phyloP scores from a whole-genome alignment of 192 early-diverging fungal genomes.

The Coemansia sp. region DNA sequence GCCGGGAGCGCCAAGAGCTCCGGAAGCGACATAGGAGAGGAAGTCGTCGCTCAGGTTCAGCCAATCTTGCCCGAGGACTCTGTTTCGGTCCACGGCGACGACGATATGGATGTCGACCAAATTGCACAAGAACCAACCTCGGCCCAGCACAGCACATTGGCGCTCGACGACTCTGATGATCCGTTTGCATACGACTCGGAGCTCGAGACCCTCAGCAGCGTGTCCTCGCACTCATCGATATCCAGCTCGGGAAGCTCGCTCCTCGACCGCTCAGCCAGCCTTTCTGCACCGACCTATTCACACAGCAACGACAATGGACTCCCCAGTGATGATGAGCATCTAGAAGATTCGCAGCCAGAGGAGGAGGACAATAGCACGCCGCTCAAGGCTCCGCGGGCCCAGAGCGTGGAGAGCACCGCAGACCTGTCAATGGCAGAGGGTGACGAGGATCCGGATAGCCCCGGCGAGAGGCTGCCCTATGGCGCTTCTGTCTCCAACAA shows the following conservation, averaged over 20 bases:
- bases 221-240: conserved; percentile 49
- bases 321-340: not conserved
- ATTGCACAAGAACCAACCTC: not conserved
- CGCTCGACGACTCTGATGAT: conserved; percentile 27
- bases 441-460: not conserved
- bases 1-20: conserved; percentile 6
- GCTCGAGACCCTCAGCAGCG: conserved; percentile 48
- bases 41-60: not conserved
- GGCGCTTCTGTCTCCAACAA: not conserved
- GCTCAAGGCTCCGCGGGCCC: not conserved
- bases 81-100: not conserved
- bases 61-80: conserved; percentile 7
- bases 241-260: conserved; percentile 25
- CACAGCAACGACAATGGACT: not conserved
- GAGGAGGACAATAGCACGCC: not conserved
- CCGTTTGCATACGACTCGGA: conserved; percentile 52
- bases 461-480: not conserved
- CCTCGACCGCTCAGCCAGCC: conserved; percentile 16
- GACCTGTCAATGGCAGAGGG: not conserved
- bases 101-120: not conserved
- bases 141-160: not conserved
- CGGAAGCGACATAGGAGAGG: conserved; percentile 4
- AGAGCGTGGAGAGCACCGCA: not conserved
- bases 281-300: not conserved
- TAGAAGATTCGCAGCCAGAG: not conserved